Evolutionary conservation across 1,284 basidiomycete species (phyloP).

Genomic region (Filobasidium uniguttulatum): DNA sequence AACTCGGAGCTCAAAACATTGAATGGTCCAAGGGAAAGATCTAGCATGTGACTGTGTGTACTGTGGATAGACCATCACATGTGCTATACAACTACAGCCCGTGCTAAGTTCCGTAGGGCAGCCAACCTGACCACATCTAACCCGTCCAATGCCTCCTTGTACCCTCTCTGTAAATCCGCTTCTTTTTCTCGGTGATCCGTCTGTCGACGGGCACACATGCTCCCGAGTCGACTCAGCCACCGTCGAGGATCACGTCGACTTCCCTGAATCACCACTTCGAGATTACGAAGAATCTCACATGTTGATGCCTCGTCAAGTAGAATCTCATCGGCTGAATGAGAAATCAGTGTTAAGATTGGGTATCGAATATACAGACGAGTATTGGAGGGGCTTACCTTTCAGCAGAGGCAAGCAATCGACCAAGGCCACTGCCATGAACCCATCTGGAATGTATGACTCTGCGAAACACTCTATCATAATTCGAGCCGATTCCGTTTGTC

Average conservation of each 20-base stretch:
- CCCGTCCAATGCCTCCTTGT: slow-evolving; percentile 26
- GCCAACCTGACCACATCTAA: slow-evolving; percentile 38
- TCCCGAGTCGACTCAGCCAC: slow-evolving; percentile 26
- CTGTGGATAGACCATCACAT: too few species aligned
- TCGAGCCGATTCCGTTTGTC: slow-evolving; percentile 30
- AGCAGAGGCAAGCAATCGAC: slow-evolving; percentile 36
- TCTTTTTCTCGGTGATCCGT: slow-evolving; percentile 9
- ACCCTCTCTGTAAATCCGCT: slow-evolving; percentile 12
- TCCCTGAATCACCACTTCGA: too few species aligned
- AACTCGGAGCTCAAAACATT: slow-evolving; percentile 62
- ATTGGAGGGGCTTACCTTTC: slow-evolving; percentile 28
- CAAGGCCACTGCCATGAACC: slow-evolving; percentile 37
- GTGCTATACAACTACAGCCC: too few species aligned
- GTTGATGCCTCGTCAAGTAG: slow-evolving; percentile 34
- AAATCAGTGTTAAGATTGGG: background rate
- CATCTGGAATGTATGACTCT: slow-evolving; percentile 34
- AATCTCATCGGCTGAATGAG: slow-evolving; percentile 29
- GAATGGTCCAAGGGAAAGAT: slow-evolving; percentile 59
- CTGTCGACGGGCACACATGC: slow-evolving; percentile 25
- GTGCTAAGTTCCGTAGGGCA: slow-evolving; percentile 32
- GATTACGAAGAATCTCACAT: slow-evolving; percentile 37
- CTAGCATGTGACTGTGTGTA: too few species aligned
- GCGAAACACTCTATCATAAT: slow-evolving; percentile 35
- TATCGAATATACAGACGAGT: background rate
- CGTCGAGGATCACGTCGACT: too few species aligned